Evolutionary conservation across 2,329 filamentous ascomycete genomes (phyloP).

Genomic region (Keithomyces neogunnii): DNA sequence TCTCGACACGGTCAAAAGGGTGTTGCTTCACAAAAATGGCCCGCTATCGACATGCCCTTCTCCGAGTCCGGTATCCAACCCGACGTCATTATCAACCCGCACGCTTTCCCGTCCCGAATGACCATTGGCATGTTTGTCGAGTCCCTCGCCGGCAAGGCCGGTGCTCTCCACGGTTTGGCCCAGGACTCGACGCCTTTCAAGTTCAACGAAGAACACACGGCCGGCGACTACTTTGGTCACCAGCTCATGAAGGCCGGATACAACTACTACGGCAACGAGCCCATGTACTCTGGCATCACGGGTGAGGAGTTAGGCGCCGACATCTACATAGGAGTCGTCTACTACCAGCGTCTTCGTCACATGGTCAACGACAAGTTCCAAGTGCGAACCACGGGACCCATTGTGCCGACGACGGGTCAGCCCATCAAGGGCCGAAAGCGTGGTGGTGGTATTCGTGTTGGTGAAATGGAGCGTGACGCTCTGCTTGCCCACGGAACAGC

Average conservation of each 20-base stretch:
- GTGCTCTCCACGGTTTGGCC: conserved; percentile 87
- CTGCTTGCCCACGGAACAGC: conserved; percentile 91
- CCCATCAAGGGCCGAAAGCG: conserved; percentile 95
- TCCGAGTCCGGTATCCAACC: conserved; percentile 94
- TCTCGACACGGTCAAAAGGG: conserved; percentile 98
- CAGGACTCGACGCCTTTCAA: conserved; percentile 94
- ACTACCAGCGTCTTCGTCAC: conserved; percentile 95
- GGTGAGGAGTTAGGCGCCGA: conserved; percentile 89
- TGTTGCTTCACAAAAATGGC: conserved; percentile 95
- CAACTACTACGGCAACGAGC: conserved; percentile 97
- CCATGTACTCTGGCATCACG: conserved; percentile 96
- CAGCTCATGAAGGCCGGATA: conserved; percentile 93
- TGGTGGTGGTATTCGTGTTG: conserved; percentile 96
- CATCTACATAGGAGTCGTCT: conserved; percentile 94
- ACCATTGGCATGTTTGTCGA: conserved; percentile 99
- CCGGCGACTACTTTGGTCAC: conserved; percentile 90
- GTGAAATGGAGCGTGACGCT: conserved; percentile 97
- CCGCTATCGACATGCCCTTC: conserved; percentile 88
- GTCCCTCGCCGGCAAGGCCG: conserved; percentile 90
- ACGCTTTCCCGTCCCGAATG: conserved; percentile 99
- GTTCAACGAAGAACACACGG: conserved; percentile 87
- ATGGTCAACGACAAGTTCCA: conserved; percentile 99
- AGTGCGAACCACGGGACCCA: conserved; percentile 88
- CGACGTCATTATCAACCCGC: conserved; percentile 97
- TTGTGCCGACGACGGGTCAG: conserved; percentile 84